A percentile compares a stretch with the other conserved stretches of the same genome.
These are phyloP conservation scores for Nannizzia gypsea DNA, from an alignment of 2,329 filamentous ascomycete species.

Conservation along the genomic window DNA sequence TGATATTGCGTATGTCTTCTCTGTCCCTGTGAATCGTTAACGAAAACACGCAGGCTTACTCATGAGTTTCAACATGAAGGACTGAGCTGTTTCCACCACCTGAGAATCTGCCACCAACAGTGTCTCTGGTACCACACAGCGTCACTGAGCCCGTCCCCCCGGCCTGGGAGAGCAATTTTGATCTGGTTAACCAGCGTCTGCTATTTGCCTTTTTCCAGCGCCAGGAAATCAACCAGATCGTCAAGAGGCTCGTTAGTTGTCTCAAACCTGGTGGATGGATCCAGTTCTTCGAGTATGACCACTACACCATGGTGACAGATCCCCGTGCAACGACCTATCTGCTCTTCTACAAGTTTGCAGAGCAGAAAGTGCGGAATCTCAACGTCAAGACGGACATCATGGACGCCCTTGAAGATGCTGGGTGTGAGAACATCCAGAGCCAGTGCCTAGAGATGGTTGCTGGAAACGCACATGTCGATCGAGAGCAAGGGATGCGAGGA, in stretches of 20 bases:
- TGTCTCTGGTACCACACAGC: conserved; percentile 1
- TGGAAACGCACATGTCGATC: neutral
- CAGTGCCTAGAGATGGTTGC: neutral
- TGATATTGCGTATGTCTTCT: conserved; percentile 1
- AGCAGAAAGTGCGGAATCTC: neutral
- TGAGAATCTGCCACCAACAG: neutral
- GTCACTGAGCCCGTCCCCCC: neutral
- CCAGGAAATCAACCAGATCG: conserved; percentile 3
- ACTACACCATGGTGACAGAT: neutral
- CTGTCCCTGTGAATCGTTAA: neutral
- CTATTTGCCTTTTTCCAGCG: conserved; percentile 2
- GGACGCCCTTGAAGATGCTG: neutral
- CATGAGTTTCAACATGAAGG: neutral
- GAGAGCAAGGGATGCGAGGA: neutral
- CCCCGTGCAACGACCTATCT: neutral
- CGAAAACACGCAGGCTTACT: too few species aligned
- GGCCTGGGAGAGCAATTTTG: conserved; percentile 6
- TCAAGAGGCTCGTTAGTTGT: neutral
- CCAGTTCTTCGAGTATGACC: conserved; percentile 3
- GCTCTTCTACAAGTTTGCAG: conserved; percentile 1
- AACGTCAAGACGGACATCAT: neutral
- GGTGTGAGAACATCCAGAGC: neutral
- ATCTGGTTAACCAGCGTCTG: conserved; percentile 6
- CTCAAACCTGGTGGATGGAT: conserved; percentile 3
- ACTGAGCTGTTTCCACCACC: neutral